Base-by-base conservation (phyloP, 2,329 filamentous ascomycete species). In the Cordyceps pruinosa region DNA sequence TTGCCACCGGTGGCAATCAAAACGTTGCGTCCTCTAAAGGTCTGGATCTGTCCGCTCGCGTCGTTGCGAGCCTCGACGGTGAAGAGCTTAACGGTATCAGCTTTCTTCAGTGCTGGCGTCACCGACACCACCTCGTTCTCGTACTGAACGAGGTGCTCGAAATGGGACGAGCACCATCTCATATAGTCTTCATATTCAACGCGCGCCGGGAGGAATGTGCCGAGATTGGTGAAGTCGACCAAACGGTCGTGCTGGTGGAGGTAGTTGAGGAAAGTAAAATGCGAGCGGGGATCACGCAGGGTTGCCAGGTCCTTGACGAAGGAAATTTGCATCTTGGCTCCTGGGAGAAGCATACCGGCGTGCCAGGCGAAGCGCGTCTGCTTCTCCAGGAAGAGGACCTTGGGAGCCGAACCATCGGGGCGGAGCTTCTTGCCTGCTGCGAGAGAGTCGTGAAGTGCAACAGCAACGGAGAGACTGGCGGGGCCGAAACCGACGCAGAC, bases 201-300 rank as follows among this genome's bases (percentile, higher is more conserved):
- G 26, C 93, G 84, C 30, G 89, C 85, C 0, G 93, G 93, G 32
- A 95, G 74, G 75, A 97, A 97, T 1, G 93, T 97, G 66, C 84
- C 81, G 49, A 97, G 75, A 73, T 97, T 97, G 65, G 89, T 91
- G 67, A 97, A 97, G 63, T 93, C 86, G 49, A 96, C 84, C 39
- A 97, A 79, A n/a, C 93, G 82, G 57, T 81, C 80, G 65, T 95
- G 87, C 64, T 82, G 74, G 74, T 95, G 88, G 13, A 97, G 82
- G 71, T 97, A 97, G 74, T 97, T 97, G 68, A 96, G 77, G 74
- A 97, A 97, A 15, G 93, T 97, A 72, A 97, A 97, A 66, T 91
- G 82, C 63, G 89, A 96, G 61, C 88, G 84, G 8, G 93, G 93
- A 69, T 97, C 86, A 58, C 93, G 83, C 63, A 96, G 79, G 4